Evolutionary conservation across 2,329 filamentous ascomycete genomes (phyloP).

Genomic region (Stylonectria norvegica): DNA sequence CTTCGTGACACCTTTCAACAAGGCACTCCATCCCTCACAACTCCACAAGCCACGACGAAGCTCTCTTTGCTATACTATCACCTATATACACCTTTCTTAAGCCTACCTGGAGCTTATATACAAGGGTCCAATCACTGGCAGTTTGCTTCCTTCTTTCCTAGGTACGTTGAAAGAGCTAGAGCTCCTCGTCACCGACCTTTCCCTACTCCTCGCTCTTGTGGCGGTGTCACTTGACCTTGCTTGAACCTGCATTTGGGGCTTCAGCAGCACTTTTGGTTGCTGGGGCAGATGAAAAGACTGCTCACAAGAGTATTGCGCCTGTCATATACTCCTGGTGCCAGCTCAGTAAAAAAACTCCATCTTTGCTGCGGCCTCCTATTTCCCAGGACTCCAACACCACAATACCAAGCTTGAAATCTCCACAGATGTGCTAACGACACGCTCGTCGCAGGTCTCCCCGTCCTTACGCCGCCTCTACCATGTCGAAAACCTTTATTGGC

Average conservation of each 20-base stretch:
- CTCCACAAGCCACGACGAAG: slow-evolving; percentile 21
- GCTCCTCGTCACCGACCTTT: slow-evolving; percentile 1
- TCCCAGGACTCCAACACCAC: not conserved
- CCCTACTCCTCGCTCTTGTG: slow-evolving; percentile 6
- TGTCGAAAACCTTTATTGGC: slow-evolving; percentile 57
- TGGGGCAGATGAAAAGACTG: slow-evolving; percentile 14
- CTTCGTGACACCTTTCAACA: slow-evolving; percentile 36
- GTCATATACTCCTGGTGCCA: too few species aligned
- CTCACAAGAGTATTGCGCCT: too few species aligned
- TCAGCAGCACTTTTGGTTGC: not conserved
- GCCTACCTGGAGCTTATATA: slow-evolving; percentile 17
- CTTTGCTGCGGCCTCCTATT: not conserved
- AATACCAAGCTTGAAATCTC: slow-evolving; percentile 1
- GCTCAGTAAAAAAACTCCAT: too few species aligned
- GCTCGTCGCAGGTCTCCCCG: slow-evolving; percentile 19
- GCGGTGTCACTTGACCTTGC: slow-evolving; percentile 22
- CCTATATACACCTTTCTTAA: slow-evolving; percentile 18
- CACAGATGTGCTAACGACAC: too few species aligned
- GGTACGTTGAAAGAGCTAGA: slow-evolving; percentile 19
- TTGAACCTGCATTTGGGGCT: too few species aligned
- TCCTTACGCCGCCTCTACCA: slow-evolving; percentile 29
- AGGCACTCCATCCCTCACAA: slow-evolving; percentile 28
- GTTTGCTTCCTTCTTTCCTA: slow-evolving; percentile 9
- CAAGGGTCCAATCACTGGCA: slow-evolving; percentile 16
- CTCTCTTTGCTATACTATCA: slow-evolving; percentile 9